A percentile compares a stretch with the other conserved stretches of the same genome.
phyloP scores from a whole-genome alignment of 352 stramenopile species.

The Globisporangium lucens region DNA sequence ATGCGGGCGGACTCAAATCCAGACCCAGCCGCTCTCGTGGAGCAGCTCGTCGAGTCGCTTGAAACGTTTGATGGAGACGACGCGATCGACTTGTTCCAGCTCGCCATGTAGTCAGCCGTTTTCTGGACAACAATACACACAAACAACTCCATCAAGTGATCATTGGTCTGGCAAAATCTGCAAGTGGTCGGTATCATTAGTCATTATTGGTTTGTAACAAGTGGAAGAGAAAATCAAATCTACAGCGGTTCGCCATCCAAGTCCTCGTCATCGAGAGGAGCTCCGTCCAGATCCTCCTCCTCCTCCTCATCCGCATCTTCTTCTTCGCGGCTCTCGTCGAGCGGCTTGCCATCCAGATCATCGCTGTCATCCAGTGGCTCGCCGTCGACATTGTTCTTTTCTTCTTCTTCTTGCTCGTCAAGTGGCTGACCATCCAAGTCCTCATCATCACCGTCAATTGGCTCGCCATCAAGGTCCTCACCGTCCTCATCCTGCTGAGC shows the following conservation, averaged over 20 bases:
- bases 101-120: slow-evolving; percentile 10
- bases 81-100: slow-evolving; percentile 15
- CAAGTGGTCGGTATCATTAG: too few relatives aligned
- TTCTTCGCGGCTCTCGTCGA: background rate
- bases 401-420: slow-evolving; percentile 26
- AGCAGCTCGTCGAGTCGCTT: background rate
- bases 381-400: slow-evolving; percentile 26
- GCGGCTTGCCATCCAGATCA: background rate
- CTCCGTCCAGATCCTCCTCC: background rate
- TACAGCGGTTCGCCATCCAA: slow-evolving; percentile 15
- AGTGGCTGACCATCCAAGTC: slow-evolving; percentile 40
- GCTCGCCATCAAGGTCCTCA: slow-evolving; percentile 30
- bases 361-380: slow-evolving; percentile 23
- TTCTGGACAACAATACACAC: background rate
- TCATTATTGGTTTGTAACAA: background rate
- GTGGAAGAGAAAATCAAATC: background rate
- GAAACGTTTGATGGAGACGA: slow-evolving; percentile 6
- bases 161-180: too few relatives aligned
- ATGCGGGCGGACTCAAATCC: background rate
- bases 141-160: background rate
- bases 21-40: background rate
- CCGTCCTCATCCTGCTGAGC: slow-evolving; percentile 28
- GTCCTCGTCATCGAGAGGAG: too few relatives aligned
- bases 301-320: too few relatives aligned
- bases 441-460: slow-evolving; percentile 23